Percentiles rank a stretch among this genome's conserved stretches.
Conservation (phyloP, 441 rosid genomes). For the Erodium texanum region DNA sequence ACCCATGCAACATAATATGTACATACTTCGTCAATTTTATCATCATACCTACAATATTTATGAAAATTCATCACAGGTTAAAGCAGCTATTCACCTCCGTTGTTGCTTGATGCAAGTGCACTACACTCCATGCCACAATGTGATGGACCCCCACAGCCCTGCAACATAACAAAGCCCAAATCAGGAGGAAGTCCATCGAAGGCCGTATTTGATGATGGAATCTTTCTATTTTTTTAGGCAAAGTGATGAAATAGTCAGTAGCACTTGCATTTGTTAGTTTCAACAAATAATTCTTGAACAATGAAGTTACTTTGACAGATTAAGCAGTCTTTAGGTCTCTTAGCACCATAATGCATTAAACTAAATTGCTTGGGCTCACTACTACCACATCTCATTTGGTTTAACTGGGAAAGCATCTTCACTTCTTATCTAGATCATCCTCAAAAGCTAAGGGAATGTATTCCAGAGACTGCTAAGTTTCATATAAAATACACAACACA, state of each 20-base stretch:
- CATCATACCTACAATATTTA: constrained; percentile 9
- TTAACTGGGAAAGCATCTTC: background rate
- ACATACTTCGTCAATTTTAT: constrained; percentile 4
- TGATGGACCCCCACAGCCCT: constrained; percentile 79
- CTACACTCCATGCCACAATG: constrained; percentile 75
- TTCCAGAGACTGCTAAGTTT: background rate
- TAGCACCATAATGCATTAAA: background rate
- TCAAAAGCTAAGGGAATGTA: background rate
- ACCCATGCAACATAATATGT: constrained; percentile 5
- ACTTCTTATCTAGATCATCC: background rate
- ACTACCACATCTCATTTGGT: background rate
- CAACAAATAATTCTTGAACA: background rate
- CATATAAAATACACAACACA: background rate
- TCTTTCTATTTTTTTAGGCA: background rate
- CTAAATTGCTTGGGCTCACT: background rate
- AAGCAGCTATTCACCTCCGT: constrained; percentile 39
- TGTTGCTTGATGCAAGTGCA: constrained; percentile 54
- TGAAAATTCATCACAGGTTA: constrained; percentile 10
- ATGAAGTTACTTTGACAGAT: background rate
- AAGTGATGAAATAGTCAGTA: background rate
- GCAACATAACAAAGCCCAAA: constrained; percentile 17
- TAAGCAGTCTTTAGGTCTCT: background rate
- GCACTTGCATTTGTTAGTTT: background rate
- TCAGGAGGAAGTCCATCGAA: constrained; percentile 8
- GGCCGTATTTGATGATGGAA: background rate